Base-by-base conservation (phyloP, 2,329 filamentous ascomycete species). In the Penicillium aurantiogriseum region DNA sequence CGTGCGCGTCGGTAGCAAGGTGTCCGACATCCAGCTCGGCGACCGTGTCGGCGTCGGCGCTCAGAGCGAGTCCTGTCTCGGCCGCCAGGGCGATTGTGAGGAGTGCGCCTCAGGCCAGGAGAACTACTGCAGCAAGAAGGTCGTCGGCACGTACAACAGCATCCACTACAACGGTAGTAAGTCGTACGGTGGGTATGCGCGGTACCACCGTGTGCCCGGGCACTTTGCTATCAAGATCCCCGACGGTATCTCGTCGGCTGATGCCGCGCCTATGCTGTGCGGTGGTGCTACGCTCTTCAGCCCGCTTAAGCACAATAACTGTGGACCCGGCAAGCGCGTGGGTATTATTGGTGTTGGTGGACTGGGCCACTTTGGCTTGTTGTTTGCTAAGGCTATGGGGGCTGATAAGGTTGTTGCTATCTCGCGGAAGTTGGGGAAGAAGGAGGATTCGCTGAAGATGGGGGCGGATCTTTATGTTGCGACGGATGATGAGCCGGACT, bases 291-390 rank as follows among this genome's bases (percentile, higher is more conserved):
- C 91, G 0, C 82, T 88, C 0, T 94, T 85, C 71, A 83, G 82
- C 2, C 90, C 90, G 0, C 76, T 94, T 4, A 84, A 83, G 58
- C 80, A 87, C 27, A 86, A 89, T 39, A 83, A 83, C 8, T 82
- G 85, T 44, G 89, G 90, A 0, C 87, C 88, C 0, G 89, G 89
- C 4, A 90, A 89, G 74, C 80, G 76, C 5, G 87, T 93, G 2
- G 90, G 85, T 0, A 85, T 93, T 50, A 80, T 91, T 25, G 89
- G 89, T 21, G 78, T 92, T 15, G 89, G 90, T 21, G 89, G 89
- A 1, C 76, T 92, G 0, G 89, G 89, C 0, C 88, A 93, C 68
- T 88, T 91, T 61, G 89, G 83, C 2, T 71, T 92, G 6, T 79
- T 91, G 56, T 90, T 84, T 70, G 86, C 89, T 0, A 86, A 84